These are phyloP conservation scores for Lactarius psammicola DNA, from an alignment of 768 basidiomycete species.

Conservation along the genomic window DNA sequence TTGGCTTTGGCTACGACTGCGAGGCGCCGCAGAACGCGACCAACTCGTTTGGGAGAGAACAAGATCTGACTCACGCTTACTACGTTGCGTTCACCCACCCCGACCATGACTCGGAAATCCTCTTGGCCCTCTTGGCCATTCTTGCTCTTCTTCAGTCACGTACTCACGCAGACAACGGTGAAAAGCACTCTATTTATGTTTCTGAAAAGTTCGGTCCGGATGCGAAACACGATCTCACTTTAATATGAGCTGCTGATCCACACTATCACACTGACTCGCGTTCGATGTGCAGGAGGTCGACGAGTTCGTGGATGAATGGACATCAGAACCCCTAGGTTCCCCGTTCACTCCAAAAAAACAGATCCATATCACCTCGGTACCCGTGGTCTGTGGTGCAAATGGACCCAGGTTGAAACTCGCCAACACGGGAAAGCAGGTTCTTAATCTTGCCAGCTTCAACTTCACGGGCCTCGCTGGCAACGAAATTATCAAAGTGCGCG, in stretches of 20 bases:
- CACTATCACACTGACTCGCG: not conserved
- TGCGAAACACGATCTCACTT: too few relatives aligned
- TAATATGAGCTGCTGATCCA: too few relatives aligned
- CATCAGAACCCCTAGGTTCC: conserved; percentile 75
- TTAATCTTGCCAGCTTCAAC: conserved; percentile 89
- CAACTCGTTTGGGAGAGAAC: too few relatives aligned
- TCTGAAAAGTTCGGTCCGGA: conserved; percentile 70
- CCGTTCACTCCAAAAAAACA: conserved; percentile 59
- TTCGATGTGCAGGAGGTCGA: conserved; percentile 76
- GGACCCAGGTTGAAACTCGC: conserved; percentile 81
- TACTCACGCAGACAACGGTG: conserved; percentile 79
- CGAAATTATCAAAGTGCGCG: conserved; percentile 80
- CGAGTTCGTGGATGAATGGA: conserved; percentile 94
- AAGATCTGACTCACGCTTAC: not conserved
- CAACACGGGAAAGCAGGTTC: conserved; percentile 64
- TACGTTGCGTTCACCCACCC: not conserved
- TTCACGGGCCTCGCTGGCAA: conserved; percentile 91
- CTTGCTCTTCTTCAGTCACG: conserved; percentile 84
- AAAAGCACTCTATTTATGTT: conserved; percentile 88
- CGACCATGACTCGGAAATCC: conserved; percentile 53
- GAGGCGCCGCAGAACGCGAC: too few relatives aligned
- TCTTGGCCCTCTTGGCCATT: conserved; percentile 65
- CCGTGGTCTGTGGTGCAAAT: conserved; percentile 74
- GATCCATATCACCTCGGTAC: conserved; percentile 66
- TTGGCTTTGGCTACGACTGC: too few relatives aligned